Evolutionary conservation across 2,329 filamentous ascomycete species (phyloP).

Genomic region (Tolypocladium sp.): DNA sequence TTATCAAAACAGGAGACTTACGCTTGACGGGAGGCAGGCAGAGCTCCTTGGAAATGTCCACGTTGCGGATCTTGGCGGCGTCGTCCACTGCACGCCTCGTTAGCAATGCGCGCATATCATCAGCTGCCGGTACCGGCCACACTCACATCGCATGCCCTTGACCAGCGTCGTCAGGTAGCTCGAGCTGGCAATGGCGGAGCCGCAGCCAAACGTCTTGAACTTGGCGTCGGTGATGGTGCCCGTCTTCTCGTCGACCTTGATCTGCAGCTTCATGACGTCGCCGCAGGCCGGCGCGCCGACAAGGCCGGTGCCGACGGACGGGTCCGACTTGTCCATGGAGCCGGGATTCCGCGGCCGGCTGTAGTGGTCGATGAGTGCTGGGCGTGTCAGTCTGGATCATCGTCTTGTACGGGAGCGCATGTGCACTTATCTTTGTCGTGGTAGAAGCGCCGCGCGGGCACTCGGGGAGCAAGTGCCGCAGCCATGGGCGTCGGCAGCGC

Average conservation of each 20-base stretch:
- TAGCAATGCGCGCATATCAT: neutral
- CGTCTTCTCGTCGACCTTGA: slow-evolving; percentile 78
- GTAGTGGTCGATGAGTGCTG: slow-evolving; percentile 35
- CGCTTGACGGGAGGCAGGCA: slow-evolving; percentile 81
- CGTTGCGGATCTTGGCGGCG: slow-evolving; percentile 87
- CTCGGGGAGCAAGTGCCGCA: slow-evolving; percentile 14
- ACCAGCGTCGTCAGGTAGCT: slow-evolving; percentile 94
- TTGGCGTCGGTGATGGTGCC: slow-evolving; percentile 90
- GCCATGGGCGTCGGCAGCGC: slow-evolving; percentile 7
- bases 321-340: slow-evolving; percentile 61
- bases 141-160: slow-evolving; percentile 65
- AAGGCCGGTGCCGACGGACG: slow-evolving; percentile 81
- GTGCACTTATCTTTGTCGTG: slow-evolving; percentile 33
- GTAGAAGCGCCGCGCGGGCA: slow-evolving; percentile 31
- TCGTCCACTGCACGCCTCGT: slow-evolving; percentile 56
- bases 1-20: slow-evolving; percentile 33
- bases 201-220: slow-evolving; percentile 97
- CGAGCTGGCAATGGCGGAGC: slow-evolving; percentile 78
- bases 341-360: slow-evolving; percentile 46
- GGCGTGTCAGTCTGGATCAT: slow-evolving; percentile 3
- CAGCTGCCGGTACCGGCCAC: neutral
- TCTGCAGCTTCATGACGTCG: slow-evolving; percentile 76
- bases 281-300: slow-evolving; percentile 84
- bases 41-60: slow-evolving; percentile 95
- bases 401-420: neutral